Evolutionary conservation across 2,329 filamentous ascomycete species (phyloP), one percentile per base, ranked within the genome.

Genomic region (Ophiostoma perfectum): DNA sequence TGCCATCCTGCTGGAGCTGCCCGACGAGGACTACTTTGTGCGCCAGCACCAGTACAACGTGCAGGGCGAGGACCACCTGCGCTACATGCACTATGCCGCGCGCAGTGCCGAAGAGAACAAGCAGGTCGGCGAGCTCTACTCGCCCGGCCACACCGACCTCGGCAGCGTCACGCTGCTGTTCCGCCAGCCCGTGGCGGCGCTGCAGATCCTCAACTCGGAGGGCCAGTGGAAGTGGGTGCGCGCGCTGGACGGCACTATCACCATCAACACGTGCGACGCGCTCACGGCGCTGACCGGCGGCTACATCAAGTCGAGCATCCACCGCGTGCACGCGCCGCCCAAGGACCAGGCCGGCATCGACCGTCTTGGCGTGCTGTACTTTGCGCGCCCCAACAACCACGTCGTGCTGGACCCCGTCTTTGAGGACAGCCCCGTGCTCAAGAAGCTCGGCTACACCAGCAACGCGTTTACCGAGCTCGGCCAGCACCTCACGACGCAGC

Each of bases 51-150:
- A 77, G 1, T 88, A 87, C 72, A 81, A 86, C 3, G 78, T 81
- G 64, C 79, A 81, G 38, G 80, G 81, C 41, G 84, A 86, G 68
- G 82, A 84, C 68, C 84, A 87, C 72, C 79, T 86, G 49, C 81
- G 86, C 3, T 87, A 86, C 75, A 87, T 87, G 84, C 79, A 83
- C 64, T 87, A 87, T 72, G 78, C 80, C 16, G 77, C 78, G 0
- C 80, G 83, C n/a, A 67, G 65, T 42, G 67, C 67, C 42, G 68
- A 70, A 14, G 69, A 73, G 2, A 81, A 80, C 72, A 76, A 76
- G 45, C 77, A 76, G 60, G 77, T 76, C 5, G 68, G 71, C 41
- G 67, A 70, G 41, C 66, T 68, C 27, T 70, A 69, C 60, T 60
- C 68, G 55, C 68, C 71, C 12, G 82, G 83, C 0, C 83, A 86